These are phyloP conservation scores for Rubia yunnanensis DNA, from an alignment of 257 asterid genomes.

Conservation along the genomic window DNA sequence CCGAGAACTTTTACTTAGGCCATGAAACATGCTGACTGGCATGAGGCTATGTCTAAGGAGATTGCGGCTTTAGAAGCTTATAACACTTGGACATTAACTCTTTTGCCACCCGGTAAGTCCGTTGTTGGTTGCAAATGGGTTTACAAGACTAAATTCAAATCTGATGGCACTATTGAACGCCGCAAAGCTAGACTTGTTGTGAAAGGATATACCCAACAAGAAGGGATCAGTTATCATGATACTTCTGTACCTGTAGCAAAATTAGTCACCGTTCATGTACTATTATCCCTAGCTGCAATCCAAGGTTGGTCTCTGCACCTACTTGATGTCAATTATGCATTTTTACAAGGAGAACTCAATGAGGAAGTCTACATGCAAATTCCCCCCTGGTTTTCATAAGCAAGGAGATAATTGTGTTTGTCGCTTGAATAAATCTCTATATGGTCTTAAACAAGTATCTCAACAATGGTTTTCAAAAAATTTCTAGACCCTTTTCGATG, in stretches of 20 bases:
- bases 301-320: not conserved
- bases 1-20: too few relatives aligned
- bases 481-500: not conserved
- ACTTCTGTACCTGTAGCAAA: not conserved
- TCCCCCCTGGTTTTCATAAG: not conserved
- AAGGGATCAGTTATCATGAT: not conserved
- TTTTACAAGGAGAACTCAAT: not conserved
- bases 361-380: not conserved
- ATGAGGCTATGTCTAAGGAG: too few relatives aligned
- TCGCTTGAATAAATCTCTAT: not conserved
- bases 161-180: too few relatives aligned
- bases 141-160: too few relatives aligned
- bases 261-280: not conserved
- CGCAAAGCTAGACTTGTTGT: too few relatives aligned
- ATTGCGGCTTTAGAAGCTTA: too few relatives aligned
- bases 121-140: too few relatives aligned
- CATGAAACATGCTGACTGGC: too few relatives aligned
- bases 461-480: not conserved
- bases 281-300: not conserved
- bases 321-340: not conserved
- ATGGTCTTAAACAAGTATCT: not conserved
- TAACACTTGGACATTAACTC: too few relatives aligned
- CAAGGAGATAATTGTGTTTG: not conserved
- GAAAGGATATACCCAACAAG: too few relatives aligned
- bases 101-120: too few relatives aligned